Evolutionary conservation across 495 filamentous ascomycete species (phyloP).

Genomic region (Lasiosphaeria miniovina): DNA sequence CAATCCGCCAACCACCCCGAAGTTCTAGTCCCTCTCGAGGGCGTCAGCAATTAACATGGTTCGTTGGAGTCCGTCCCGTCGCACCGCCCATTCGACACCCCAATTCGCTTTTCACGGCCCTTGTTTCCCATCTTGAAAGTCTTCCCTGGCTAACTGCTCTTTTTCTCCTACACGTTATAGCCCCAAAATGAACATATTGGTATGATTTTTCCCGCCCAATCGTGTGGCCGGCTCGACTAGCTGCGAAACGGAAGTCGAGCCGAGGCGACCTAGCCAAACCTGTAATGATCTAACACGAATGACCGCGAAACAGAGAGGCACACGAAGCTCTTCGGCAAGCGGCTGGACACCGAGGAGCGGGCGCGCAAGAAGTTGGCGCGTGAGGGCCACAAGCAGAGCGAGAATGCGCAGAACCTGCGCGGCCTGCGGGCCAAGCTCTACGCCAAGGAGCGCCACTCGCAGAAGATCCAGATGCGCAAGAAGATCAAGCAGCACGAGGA

Average conservation of each 20-base stretch:
- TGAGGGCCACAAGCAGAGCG: slow-evolving; percentile 77
- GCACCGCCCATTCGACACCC: background rate
- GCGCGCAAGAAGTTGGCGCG: slow-evolving; percentile 82
- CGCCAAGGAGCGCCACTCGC: slow-evolving; percentile 86
- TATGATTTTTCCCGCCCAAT: slow-evolving; percentile 16
- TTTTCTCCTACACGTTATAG: slow-evolving; percentile 39
- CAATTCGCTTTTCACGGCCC: background rate
- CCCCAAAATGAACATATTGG: slow-evolving; percentile 95
- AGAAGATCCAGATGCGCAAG: slow-evolving; percentile 99
- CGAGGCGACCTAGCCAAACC: background rate
- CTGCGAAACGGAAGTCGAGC: background rate
- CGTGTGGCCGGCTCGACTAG: too few species aligned
- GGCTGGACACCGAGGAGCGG: slow-evolving; percentile 83
- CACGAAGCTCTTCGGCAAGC: slow-evolving; percentile 54
- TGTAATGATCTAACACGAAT: slow-evolving; percentile 8
- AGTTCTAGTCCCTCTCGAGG: slow-evolving; percentile 29
- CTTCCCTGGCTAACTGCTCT: slow-evolving; percentile 17
- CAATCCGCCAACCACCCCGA: background rate
- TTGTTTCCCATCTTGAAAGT: background rate
- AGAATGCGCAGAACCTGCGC: slow-evolving; percentile 86
- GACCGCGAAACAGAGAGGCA: slow-evolving; percentile 22
- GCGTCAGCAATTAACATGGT: slow-evolving; percentile 33
- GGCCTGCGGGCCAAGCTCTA: slow-evolving; percentile 92
- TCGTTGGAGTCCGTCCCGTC: slow-evolving; percentile 8
- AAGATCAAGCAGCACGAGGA: slow-evolving; percentile 90